Percentiles rank a stretch among this genome's conserved stretches.
Evolutionary conservation across 1,284 basidiomycete species (phyloP).

Genomic region (Ganoderma sp.): DNA sequence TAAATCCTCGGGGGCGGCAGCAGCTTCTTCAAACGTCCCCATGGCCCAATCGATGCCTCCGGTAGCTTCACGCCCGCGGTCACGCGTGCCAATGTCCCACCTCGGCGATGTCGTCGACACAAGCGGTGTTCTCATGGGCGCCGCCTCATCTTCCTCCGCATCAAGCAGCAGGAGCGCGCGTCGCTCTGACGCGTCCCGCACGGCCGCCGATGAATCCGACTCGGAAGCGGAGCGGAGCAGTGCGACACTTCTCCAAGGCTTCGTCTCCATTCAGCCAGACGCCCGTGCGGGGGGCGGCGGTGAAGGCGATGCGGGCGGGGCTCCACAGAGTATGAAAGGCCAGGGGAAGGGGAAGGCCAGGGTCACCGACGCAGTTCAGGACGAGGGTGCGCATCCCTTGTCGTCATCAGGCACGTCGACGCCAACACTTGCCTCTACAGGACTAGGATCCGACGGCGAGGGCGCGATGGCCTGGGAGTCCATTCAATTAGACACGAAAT

Average conservation of each 20-base stretch:
- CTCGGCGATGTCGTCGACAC: background rate
- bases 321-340: constrained; percentile 21
- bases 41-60: background rate
- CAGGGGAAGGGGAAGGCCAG: constrained; percentile 19
- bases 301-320: constrained; percentile 16
- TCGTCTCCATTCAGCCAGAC: constrained; percentile 5
- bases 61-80: background rate
- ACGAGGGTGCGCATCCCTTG: constrained; percentile 6
- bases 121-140: constrained; percentile 3
- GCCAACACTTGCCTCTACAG: background rate
- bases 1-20: background rate
- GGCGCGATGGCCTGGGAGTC: constrained; percentile 13
- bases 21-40: background rate
- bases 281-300: constrained; percentile 3
- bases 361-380: background rate
- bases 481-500: background rate
- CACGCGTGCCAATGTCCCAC: constrained; percentile 6
- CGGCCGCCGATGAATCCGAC: background rate
- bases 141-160: background rate
- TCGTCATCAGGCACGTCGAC: constrained; percentile 1
- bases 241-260: constrained; percentile 20
- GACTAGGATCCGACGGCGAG: background rate
- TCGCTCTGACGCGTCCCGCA: constrained; percentile 11
- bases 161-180: constrained; percentile 5
- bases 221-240: constrained; percentile 9